Percentiles rank a stretch among this genome's conserved stretches.
phyloP scores from a whole-genome alignment of 345 rosid species.

The Hibiscus trionum region DNA sequence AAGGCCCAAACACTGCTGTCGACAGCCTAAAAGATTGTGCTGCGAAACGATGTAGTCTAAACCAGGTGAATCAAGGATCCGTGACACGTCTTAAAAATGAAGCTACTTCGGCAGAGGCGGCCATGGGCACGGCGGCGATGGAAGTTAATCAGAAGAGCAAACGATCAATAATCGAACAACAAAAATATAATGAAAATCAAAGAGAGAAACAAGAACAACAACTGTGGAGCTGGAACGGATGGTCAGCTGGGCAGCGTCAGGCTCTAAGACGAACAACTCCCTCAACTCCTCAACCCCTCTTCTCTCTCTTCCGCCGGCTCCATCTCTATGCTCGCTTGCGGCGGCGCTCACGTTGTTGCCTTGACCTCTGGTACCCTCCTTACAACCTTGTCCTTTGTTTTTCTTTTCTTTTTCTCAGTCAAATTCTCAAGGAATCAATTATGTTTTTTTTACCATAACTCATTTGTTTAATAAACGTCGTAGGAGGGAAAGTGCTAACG shows the following conservation, averaged over 20 bases:
- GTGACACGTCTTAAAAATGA: neutral
- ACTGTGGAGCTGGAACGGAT: conserved; percentile 90
- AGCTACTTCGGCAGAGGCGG: neutral
- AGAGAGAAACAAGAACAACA: conserved; percentile 17
- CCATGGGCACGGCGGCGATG: neutral
- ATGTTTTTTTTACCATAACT: no score
- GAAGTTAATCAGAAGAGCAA: neutral
- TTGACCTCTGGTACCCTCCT: conserved; percentile 41
- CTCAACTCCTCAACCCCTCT: conserved; percentile 54
- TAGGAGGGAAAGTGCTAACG: no score
- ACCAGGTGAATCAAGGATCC: no score
- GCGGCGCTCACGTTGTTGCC: conserved; percentile 89
- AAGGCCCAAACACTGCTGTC: no score
- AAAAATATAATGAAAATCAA: neutral
- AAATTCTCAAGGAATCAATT: neutral
- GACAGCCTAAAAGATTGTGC: no score
- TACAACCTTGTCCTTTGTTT: neutral
- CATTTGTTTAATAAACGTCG: no score
- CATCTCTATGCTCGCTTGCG: conserved; percentile 71
- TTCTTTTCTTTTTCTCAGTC: neutral
- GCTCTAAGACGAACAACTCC: conserved; percentile 65
- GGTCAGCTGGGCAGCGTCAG: conserved; percentile 75
- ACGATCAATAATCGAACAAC: neutral
- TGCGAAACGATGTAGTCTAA: no score
- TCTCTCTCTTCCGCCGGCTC: conserved; percentile 34